Evolutionary conservation across 352 stramenopile genomes (phyloP).

Genomic region (Pythium dissotocum): DNA sequence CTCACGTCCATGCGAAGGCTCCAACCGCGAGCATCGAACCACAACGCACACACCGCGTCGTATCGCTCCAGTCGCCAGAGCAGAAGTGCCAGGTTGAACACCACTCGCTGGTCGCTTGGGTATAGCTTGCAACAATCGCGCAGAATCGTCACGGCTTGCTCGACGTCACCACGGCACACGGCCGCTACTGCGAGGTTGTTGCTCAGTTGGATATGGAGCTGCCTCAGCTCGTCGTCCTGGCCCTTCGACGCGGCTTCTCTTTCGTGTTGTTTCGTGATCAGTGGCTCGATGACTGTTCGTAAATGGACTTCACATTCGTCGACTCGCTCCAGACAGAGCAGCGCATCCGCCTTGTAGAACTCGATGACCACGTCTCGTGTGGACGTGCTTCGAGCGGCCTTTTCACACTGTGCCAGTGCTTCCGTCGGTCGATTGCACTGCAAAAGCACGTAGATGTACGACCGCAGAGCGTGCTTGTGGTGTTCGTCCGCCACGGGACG

Average conservation of each 20-base stretch:
- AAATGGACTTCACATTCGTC: slow-evolving; percentile 55
- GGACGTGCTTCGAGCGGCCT: neutral
- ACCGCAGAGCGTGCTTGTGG: slow-evolving; percentile 9
- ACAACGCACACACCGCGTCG: slow-evolving; percentile 54
- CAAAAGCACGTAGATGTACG: slow-evolving; percentile 64
- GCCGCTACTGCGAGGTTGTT: slow-evolving; percentile 74
- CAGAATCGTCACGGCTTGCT: slow-evolving; percentile 48
- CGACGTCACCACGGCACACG: slow-evolving; percentile 38
- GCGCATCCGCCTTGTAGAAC: slow-evolving; percentile 73
- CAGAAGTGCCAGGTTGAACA: slow-evolving; percentile 79
- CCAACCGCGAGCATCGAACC: slow-evolving; percentile 67
- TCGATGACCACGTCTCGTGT: slow-evolving; percentile 21
- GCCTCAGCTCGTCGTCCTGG: slow-evolving; percentile 24
- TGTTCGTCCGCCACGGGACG: neutral
- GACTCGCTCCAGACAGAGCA: slow-evolving; percentile 76
- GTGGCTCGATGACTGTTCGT: slow-evolving; percentile 32
- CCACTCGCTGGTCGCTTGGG: slow-evolving; percentile 40
- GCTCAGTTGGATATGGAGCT: slow-evolving; percentile 57
- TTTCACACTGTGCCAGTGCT: slow-evolving; percentile 47
- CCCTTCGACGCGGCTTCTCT: neutral
- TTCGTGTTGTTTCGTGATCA: slow-evolving; percentile 15
- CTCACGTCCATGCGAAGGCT: slow-evolving; percentile 35
- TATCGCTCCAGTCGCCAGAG: slow-evolving; percentile 61
- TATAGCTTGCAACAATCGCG: slow-evolving; percentile 43
- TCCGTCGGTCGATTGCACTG: slow-evolving; percentile 55